Evolutionary conservation across 371 early-diverging fungal genomes (phyloP).

Genomic region (Capniomyces stellatus): DNA sequence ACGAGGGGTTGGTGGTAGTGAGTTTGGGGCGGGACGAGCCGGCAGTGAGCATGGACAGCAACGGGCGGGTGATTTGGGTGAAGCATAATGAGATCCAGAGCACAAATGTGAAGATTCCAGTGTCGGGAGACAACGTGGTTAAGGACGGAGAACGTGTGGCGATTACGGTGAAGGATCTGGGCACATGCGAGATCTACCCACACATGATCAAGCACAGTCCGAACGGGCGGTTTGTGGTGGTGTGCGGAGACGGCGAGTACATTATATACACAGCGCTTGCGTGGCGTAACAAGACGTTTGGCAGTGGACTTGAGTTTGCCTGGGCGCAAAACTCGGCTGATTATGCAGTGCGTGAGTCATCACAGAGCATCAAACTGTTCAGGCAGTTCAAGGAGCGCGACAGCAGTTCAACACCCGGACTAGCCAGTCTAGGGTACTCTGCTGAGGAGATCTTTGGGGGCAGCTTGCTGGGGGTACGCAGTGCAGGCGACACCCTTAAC

Average conservation of each 20-base stretch:
- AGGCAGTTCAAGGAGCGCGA: slow-evolving; percentile 79
- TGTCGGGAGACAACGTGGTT: slow-evolving; percentile 37
- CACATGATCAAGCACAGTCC: slow-evolving; percentile 92
- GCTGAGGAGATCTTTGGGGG: slow-evolving; percentile 93
- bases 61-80: slow-evolving; percentile 95
- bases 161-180: slow-evolving; percentile 81
- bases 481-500: slow-evolving; percentile 46
- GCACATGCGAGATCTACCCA: slow-evolving; percentile 93
- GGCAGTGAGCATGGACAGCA: slow-evolving; percentile 89
- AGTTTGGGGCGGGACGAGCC: slow-evolving; percentile 91
- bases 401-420: slow-evolving; percentile 31
- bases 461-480: slow-evolving; percentile 70
- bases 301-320: slow-evolving; percentile 84
- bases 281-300: slow-evolving; percentile 98
- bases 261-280: slow-evolving; percentile 97
- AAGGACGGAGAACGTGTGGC: slow-evolving; percentile 85
- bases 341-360: slow-evolving; percentile 87
- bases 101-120: slow-evolving; percentile 80
- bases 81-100: slow-evolving; percentile 89
- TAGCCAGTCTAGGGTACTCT: slow-evolving; percentile 48
- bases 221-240: slow-evolving; percentile 95
- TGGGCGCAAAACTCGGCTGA: slow-evolving; percentile 92
- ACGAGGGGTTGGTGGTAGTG: slow-evolving; percentile 86
- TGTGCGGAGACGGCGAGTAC: slow-evolving; percentile 97
- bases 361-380: slow-evolving; percentile 67